Conservation (phyloP, 2,329 filamentous ascomycete genomes). For the Pezicula rhizophila region DNA sequence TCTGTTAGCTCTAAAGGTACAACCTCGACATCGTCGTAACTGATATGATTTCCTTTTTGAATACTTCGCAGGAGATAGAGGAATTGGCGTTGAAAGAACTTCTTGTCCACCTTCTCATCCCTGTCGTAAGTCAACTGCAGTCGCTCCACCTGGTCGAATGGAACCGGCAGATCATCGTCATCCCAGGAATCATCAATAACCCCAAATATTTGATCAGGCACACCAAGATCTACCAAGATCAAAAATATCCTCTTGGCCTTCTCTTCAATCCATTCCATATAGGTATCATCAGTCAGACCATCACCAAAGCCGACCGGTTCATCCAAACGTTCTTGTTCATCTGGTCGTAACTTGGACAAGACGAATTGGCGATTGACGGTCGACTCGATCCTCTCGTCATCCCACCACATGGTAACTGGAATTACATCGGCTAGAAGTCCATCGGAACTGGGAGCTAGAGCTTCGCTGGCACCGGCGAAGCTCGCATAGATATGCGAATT, state of each 20-base stretch:
- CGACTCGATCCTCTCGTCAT: constrained; percentile 60
- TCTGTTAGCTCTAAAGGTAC: constrained; percentile 65
- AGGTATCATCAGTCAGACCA: constrained; percentile 63
- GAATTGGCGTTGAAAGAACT: constrained; percentile 66
- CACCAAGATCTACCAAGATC: constrained; percentile 61
- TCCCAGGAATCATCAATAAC: constrained; percentile 73
- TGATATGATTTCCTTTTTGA: constrained; percentile 51
- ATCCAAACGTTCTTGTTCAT: constrained; percentile 58
- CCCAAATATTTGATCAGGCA: constrained; percentile 69
- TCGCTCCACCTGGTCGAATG: constrained; percentile 57
- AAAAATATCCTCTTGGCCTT: constrained; percentile 67
- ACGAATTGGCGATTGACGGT: constrained; percentile 66
- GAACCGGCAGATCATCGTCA: constrained; percentile 67
- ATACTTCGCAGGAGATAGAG: constrained; percentile 62
- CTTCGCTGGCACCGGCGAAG: constrained; percentile 18
- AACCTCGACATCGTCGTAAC: constrained; percentile 61
- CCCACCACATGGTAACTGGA: constrained; percentile 59
- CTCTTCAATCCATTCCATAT: constrained; percentile 70
- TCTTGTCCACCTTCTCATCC: constrained; percentile 59
- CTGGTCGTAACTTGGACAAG: constrained; percentile 54
- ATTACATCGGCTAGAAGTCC: constrained; percentile 18
- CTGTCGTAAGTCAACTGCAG: constrained; percentile 53
- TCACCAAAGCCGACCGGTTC: constrained; percentile 60
- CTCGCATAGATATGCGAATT: constrained; percentile 25
- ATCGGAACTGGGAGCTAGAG: constrained; percentile 15